Evolutionary conservation across 805 yeast species (phyloP).

Genomic region (Wickerhamomyces sydowiorum): DNA sequence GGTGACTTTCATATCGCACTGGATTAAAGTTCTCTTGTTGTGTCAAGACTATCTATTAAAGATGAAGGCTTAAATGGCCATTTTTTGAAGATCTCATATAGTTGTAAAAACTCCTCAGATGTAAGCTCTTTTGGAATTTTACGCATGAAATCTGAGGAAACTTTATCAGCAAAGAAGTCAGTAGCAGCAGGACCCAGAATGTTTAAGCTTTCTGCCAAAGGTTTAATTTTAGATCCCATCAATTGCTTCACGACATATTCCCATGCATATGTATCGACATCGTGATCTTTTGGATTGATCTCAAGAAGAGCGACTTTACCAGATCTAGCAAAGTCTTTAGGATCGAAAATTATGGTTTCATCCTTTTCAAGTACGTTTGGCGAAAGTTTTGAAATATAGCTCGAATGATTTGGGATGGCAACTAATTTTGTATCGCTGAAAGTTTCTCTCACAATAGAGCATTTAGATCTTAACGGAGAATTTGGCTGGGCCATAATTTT

Average conservation of each 20-base stretch:
- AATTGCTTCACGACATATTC: constrained; percentile 64
- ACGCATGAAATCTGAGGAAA: constrained; percentile 32
- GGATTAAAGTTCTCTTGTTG: not conserved
- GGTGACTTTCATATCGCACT: too few relatives aligned
- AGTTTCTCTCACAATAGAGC: constrained; percentile 59
- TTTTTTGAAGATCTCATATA: constrained; percentile 46
- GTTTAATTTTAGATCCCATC: constrained; percentile 40
- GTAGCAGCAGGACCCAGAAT: constrained; percentile 80
- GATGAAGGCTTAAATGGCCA: constrained; percentile 86
- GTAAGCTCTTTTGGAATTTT: constrained; percentile 45
- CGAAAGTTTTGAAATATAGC: constrained; percentile 17
- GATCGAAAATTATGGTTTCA: constrained; percentile 27
- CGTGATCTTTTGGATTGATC: constrained; percentile 39
- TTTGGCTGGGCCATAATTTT: constrained; percentile 58
- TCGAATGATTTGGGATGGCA: constrained; percentile 36
- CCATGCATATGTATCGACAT: constrained; percentile 48
- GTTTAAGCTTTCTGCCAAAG: constrained; percentile 40
- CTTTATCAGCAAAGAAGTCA: constrained; percentile 37
- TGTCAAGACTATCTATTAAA: not conserved
- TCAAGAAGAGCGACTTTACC: constrained; percentile 51
- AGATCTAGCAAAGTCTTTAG: constrained; percentile 26
- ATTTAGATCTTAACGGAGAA: constrained; percentile 48
- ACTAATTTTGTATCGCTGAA: constrained; percentile 53
- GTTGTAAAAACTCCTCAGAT: constrained; percentile 43
- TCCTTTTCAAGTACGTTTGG: constrained; percentile 12